Conservation (phyloP, 768 basidiomycete genomes). For the Amanita brunnescens region DNA sequence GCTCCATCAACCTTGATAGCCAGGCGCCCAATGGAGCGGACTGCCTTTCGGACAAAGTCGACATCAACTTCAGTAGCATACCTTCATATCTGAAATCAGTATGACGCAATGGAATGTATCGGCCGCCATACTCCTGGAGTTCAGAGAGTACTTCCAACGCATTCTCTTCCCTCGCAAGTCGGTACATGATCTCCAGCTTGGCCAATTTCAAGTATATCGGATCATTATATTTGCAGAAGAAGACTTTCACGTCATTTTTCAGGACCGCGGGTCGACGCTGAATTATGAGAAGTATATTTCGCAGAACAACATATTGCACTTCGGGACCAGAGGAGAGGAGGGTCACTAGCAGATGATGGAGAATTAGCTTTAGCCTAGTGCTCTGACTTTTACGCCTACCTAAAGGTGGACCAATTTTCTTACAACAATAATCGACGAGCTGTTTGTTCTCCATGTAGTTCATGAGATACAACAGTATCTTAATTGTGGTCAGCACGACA, state of each 20-base stretch:
- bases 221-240: slow-evolving; percentile 99
- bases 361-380: slow-evolving; percentile 3
- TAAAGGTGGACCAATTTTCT: slow-evolving; percentile 96
- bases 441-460: slow-evolving; percentile 94
- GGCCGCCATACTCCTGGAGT: slow-evolving; percentile 71
- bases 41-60: slow-evolving; percentile 96
- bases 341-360: slow-evolving; percentile 50
- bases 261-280: slow-evolving; percentile 88
- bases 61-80: slow-evolving; percentile 98
- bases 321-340: slow-evolving; percentile 94
- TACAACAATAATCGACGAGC: slow-evolving; percentile 83
- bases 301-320: slow-evolving; percentile 95
- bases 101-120: background rate
- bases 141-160: slow-evolving; percentile 89
- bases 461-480: slow-evolving; percentile 92
- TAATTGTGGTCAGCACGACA: slow-evolving; percentile 98
- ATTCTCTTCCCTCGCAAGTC: slow-evolving; percentile 91
- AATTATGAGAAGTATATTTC: slow-evolving; percentile 96
- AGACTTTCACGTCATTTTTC: slow-evolving; percentile 96
- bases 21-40: slow-evolving; percentile 93
- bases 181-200: slow-evolving; percentile 98
- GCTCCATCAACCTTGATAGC: slow-evolving; percentile 93
- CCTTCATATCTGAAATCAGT: slow-evolving; percentile 28
- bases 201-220: slow-evolving; percentile 98
- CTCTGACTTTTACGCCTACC: slow-evolving; percentile 36